These are phyloP conservation scores for Cyanidioschyzon merolae DNA, from an alignment of 23 red algal species.

Conservation along the genomic window DNA sequence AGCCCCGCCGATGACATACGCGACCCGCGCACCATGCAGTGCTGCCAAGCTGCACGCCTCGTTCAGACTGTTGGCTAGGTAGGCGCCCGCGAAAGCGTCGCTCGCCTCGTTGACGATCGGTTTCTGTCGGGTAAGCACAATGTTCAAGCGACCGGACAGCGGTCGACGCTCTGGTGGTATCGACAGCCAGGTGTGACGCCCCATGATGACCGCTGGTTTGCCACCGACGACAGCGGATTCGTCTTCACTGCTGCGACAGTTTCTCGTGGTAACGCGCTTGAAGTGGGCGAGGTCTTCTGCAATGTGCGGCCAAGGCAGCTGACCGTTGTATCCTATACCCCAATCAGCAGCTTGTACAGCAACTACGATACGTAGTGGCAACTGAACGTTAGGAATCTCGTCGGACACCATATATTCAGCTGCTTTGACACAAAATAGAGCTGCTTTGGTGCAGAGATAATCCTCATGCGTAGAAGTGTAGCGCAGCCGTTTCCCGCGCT, in stretches of 20 bases:
- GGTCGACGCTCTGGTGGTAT: conserved; percentile 40
- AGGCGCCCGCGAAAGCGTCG: conserved; percentile 18
- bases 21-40: conserved; percentile 5
- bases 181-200: conserved; percentile 50
- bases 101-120: neutral
- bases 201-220: conserved; percentile 58
- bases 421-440: too few species aligned
- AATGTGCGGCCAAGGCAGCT: conserved; percentile 59
- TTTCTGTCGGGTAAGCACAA: conserved; percentile 39
- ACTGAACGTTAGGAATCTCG: neutral
- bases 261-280: conserved; percentile 26
- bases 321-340: conserved; percentile 53
- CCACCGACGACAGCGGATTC: neutral
- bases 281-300: conserved; percentile 44
- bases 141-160: conserved; percentile 62
- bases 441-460: too few species aligned
- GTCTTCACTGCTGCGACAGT: neutral
- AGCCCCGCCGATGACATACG: conserved; percentile 73
- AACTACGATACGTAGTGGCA: conserved; percentile 18
- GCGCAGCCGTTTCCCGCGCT: too few species aligned
- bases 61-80: conserved; percentile 36
- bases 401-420: neutral
- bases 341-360: conserved; percentile 25
- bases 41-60: conserved; percentile 39
- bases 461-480: too few species aligned